Evolutionary conservation across 2,329 filamentous ascomycete genomes (phyloP).

Genomic region (Metarhizium robertsii): DNA sequence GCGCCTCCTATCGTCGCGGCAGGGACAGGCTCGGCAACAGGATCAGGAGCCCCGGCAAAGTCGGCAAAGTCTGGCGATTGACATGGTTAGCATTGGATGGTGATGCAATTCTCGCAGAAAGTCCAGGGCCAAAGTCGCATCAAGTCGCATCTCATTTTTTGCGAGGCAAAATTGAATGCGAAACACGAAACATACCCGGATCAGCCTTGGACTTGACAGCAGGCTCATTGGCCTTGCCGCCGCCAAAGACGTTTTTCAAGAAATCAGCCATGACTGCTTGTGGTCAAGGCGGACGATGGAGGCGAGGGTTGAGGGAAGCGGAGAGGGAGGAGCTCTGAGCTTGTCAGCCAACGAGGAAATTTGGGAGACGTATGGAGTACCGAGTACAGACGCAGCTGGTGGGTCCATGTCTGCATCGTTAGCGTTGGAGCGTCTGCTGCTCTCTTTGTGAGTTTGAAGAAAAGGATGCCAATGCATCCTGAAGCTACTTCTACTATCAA

Average conservation of each 20-base stretch:
- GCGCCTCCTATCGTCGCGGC: constrained; percentile 37
- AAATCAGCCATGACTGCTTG: constrained; percentile 43
- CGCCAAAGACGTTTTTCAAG: constrained; percentile 61
- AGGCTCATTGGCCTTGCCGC: constrained; percentile 44
- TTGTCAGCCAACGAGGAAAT: constrained; percentile 10
- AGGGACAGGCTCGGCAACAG: constrained; percentile 42
- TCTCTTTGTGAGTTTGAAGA: neutral
- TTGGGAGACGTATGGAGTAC: neutral
- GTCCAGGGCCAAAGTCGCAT: neutral
- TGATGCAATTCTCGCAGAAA: neutral
- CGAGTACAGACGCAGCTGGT: too few species aligned
- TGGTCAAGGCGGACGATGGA: constrained; percentile 12
- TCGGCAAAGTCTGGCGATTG: constrained; percentile 72
- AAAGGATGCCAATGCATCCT: too few species aligned
- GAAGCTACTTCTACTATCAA: too few species aligned
- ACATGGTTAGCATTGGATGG: neutral
- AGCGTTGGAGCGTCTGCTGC: neutral
- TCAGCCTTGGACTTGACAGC: constrained; percentile 40
- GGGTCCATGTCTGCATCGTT: neutral
- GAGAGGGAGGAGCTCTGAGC: constrained; percentile 1
- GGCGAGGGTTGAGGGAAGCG: constrained; percentile 8
- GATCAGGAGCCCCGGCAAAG: constrained; percentile 71
- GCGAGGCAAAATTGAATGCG: neutral
- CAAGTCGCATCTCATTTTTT: neutral
- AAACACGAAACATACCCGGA: constrained; percentile 45